A percentile compares a stretch with the other conserved stretches of the same genome.
phyloP scores from a whole-genome alignment of 805 yeast genomes.

The Metschnikowia koreensis region DNA sequence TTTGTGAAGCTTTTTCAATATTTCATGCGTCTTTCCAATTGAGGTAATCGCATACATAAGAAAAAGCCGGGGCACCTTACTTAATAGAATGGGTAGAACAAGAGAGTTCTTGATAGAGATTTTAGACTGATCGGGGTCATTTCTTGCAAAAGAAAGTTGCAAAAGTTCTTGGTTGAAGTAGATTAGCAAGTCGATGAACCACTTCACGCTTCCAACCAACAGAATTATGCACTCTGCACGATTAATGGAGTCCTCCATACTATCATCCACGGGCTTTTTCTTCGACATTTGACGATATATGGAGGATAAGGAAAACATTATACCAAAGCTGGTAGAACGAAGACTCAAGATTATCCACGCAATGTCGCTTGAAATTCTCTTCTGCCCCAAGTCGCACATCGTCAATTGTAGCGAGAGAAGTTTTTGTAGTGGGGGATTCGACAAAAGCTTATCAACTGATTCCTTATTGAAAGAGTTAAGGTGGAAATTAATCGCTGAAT shows the following conservation, averaged over 20 bases:
- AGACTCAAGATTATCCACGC: constrained; percentile 68
- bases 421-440: constrained; percentile 75
- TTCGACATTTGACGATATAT: constrained; percentile 65
- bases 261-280: constrained; percentile 52
- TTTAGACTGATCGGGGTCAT: constrained; percentile 17
- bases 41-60: constrained; percentile 66
- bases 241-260: constrained; percentile 50
- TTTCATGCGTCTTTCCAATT: constrained; percentile 59
- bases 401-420: constrained; percentile 67
- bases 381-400: constrained; percentile 46
- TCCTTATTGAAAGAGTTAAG: constrained; percentile 65
- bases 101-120: constrained; percentile 38
- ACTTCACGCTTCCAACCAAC: constrained; percentile 74
- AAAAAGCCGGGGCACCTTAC: constrained; percentile 69
- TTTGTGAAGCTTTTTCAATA: constrained; percentile 55
- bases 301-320: constrained; percentile 59
- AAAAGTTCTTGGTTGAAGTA: constrained; percentile 71
- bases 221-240: constrained; percentile 62
- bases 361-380: constrained; percentile 42
- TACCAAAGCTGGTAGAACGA: constrained; percentile 68
- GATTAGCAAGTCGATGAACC: constrained; percentile 80
- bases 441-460: constrained; percentile 70
- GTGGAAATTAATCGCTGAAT: constrained; percentile 70
- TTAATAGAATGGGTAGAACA: constrained; percentile 57
- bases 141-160: constrained; percentile 36